phyloP scores from a whole-genome alignment of 257 asterid species.

The Primulina eburnea region DNA sequence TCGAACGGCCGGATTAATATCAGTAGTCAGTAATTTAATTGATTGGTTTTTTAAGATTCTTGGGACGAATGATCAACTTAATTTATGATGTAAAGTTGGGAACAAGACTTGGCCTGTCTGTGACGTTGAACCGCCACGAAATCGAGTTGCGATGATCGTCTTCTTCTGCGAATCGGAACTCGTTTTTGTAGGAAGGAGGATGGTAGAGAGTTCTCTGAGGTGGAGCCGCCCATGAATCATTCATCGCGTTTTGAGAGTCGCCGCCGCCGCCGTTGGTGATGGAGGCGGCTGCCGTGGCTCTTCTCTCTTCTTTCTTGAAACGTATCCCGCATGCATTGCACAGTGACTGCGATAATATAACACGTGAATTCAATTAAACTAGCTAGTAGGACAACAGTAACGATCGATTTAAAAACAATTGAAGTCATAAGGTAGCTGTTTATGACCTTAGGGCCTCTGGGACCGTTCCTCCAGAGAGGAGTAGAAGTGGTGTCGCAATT shows the following conservation, averaged over 20 bases:
- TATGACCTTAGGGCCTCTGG: conserved; percentile 65
- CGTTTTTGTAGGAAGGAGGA: conserved; percentile 38
- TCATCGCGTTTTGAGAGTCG: conserved; percentile 50
- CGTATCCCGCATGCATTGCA: conserved; percentile 99
- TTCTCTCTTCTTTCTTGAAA: conserved; percentile 90
- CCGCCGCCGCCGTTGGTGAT: conserved; percentile 12
- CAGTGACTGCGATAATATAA: conserved; percentile 57
- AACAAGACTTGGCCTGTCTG: conserved; percentile 61
- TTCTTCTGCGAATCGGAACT: conserved; percentile 43
- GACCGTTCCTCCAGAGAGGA: conserved; percentile 97
- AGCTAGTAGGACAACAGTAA: too few species aligned
- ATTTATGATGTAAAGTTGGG: conserved; percentile 66
- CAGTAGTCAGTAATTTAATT: too few species aligned
- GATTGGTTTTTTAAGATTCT: too few species aligned
- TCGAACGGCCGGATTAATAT: conserved; percentile 12
- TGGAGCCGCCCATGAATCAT: conserved; percentile 40
- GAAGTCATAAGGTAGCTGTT: too few species aligned
- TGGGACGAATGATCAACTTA: too few species aligned
- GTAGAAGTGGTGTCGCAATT: conserved; percentile 96
- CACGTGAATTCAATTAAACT: background rate
- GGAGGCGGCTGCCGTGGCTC: conserved; percentile 84
- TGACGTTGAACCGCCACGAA: conserved; percentile 49
- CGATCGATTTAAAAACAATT: too few species aligned
- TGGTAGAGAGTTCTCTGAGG: conserved; percentile 38
- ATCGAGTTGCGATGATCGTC: too few species aligned